Percentiles rank a stretch among this genome's conserved stretches.
phyloP scores from a whole-genome alignment of 1,284 basidiomycete species.

The Sporisorium graminicola region DNA sequence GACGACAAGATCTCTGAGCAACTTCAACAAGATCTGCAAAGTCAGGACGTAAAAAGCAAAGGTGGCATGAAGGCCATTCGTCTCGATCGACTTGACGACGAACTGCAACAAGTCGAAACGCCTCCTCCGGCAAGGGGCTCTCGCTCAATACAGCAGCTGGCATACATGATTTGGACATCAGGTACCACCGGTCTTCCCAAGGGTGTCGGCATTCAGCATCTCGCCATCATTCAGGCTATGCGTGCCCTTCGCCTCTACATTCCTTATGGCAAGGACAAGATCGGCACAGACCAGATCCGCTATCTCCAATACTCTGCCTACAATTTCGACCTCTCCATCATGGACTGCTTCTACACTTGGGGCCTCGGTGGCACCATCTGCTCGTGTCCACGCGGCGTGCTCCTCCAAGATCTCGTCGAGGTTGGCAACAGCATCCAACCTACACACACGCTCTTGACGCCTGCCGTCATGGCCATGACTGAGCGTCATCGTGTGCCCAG shows the following conservation, averaged over 20 bases:
- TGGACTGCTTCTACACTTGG: slow-evolving; percentile 69
- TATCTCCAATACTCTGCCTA: slow-evolving; percentile 70
- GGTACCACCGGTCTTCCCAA: slow-evolving; percentile 71
- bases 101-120: slow-evolving; percentile 13
- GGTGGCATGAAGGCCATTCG: slow-evolving; percentile 47
- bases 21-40: slow-evolving; percentile 37
- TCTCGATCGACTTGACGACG: slow-evolving; percentile 51
- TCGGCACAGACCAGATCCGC: slow-evolving; percentile 56
- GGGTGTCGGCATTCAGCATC: slow-evolving; percentile 67
- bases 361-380: slow-evolving; percentile 67
- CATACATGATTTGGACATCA: slow-evolving; percentile 70
- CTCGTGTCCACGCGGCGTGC: slow-evolving; percentile 57
- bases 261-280: slow-evolving; percentile 54
- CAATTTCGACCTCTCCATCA: slow-evolving; percentile 69
- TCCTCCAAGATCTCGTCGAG: slow-evolving; percentile 59
- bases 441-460: slow-evolving; percentile 69
- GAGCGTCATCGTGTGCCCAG: slow-evolving; percentile 62
- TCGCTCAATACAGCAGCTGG: slow-evolving; percentile 55
- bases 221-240: slow-evolving; percentile 67
- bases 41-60: slow-evolving; percentile 30
- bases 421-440: slow-evolving; percentile 60
- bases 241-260: slow-evolving; percentile 65
- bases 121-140: background rate
- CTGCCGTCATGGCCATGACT: slow-evolving; percentile 70
- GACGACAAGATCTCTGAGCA: slow-evolving; percentile 46